Conservation (phyloP, 2,329 filamentous ascomycete genomes). For the Pestalotiopsis fici region DNA sequence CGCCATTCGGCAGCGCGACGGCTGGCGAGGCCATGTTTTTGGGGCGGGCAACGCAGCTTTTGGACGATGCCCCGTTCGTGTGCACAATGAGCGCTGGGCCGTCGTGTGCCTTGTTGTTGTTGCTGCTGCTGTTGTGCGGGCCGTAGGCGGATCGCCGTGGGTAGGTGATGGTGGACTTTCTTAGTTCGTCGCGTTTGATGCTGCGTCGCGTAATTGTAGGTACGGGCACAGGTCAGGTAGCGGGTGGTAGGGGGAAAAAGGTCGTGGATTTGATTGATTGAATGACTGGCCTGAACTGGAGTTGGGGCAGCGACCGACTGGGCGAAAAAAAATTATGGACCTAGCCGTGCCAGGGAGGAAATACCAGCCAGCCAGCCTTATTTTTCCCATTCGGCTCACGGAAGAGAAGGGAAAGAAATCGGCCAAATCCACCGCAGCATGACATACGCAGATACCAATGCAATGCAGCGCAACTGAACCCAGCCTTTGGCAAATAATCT, state of each 20-base stretch:
- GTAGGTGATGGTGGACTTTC: not conserved
- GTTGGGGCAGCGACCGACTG: not conserved
- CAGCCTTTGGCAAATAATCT: not conserved
- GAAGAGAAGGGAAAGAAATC: constrained; percentile 11
- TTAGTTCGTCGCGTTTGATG: constrained; percentile 9
- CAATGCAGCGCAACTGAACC: not conserved
- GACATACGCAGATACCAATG: constrained; percentile 9
- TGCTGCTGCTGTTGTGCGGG: not conserved
- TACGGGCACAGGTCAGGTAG: not conserved
- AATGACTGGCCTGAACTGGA: constrained; percentile 9
- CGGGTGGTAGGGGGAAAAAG: constrained; percentile 5
- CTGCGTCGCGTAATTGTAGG: constrained; percentile 1
- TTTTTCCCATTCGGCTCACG: not conserved
- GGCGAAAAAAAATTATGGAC: constrained; percentile 1
- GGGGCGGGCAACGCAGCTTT: not conserved
- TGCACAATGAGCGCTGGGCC: not conserved
- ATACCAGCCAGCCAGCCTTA: constrained; percentile 7
- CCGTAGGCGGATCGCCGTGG: not conserved
- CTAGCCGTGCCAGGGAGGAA: constrained; percentile 7
- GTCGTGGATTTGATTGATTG: constrained; percentile 9
- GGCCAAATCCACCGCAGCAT: constrained; percentile 16
- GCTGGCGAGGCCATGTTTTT: constrained; percentile 29
- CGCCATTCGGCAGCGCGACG: constrained; percentile 28
- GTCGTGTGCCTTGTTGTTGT: not conserved
- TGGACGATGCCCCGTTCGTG: not conserved